Conservation (phyloP, 208 protist genomes). For the Zelonia costaricensis region DNA sequence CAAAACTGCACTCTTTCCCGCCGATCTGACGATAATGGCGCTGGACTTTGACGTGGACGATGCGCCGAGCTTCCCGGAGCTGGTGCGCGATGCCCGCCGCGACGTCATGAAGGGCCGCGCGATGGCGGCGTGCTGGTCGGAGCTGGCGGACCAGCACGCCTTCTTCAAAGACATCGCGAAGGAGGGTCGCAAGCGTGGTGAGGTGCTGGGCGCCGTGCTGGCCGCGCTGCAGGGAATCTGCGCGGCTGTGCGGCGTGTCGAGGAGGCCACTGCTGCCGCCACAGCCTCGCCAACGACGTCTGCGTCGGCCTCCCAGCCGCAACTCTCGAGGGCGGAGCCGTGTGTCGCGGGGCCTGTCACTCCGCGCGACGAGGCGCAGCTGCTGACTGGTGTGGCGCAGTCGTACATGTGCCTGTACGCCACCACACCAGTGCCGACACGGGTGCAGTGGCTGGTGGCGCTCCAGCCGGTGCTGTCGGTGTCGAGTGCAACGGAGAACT, state of each 20-base stretch:
- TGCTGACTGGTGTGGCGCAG: constrained; percentile 20
- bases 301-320: neutral
- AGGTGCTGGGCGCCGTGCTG: constrained; percentile 36
- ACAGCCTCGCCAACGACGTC: neutral
- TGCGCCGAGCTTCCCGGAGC: constrained; percentile 21
- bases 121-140: constrained; percentile 34
- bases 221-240: constrained; percentile 48
- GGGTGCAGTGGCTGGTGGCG: constrained; percentile 30
- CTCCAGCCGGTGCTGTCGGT: neutral
- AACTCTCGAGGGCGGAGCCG: too few relatives aligned
- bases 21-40: constrained; percentile 6
- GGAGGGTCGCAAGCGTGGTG: constrained; percentile 47
- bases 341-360: neutral
- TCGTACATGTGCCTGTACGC: constrained; percentile 49
- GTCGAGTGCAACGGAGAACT: neutral
- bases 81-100: constrained; percentile 14
- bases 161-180: constrained; percentile 67
- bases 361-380: constrained; percentile 8
- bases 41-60: constrained; percentile 41
- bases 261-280: neutral
- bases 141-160: constrained; percentile 43
- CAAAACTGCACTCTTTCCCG: constrained; percentile 2
- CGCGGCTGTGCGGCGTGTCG: constrained; percentile 7
- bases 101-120: constrained; percentile 34
- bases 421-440: constrained; percentile 51